phyloP scores from a whole-genome alignment of 306 rosid genomes.

The Trifolium subterraneum region DNA sequence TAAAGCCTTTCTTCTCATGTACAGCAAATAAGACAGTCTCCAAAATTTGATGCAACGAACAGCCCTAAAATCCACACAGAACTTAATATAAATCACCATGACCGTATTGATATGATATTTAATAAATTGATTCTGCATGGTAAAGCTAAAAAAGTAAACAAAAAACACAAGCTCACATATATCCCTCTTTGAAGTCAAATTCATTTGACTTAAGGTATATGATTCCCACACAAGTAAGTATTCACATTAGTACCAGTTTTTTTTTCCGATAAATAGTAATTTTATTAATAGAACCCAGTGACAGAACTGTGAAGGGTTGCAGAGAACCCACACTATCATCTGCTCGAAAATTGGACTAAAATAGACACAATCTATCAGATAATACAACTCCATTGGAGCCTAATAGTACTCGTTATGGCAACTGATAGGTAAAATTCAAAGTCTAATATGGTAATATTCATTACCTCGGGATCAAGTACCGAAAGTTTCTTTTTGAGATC shows the following conservation, averaged over 20 bases:
- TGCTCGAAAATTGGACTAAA: too few species aligned
- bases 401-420: neutral
- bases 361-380: too few species aligned
- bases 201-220: conserved; percentile 19
- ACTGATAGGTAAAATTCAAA: neutral
- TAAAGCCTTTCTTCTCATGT: conserved; percentile 52
- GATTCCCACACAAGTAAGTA: conserved; percentile 25
- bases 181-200: conserved; percentile 1
- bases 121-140: conserved; percentile 28
- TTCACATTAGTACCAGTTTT: neutral
- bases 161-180: neutral
- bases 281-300: neutral
- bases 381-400: neutral
- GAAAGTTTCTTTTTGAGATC: conserved; percentile 63
- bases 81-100: conserved; percentile 33
- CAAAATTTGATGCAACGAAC: conserved; percentile 71
- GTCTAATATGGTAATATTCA: neutral
- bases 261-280: too few species aligned
- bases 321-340: too few species aligned
- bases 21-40: conserved; percentile 58
- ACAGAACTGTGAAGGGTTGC: neutral
- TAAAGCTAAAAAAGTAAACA: conserved; percentile 11
- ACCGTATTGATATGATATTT: conserved; percentile 32
- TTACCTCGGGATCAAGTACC: conserved; percentile 86
- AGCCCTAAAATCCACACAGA: conserved; percentile 69